These are phyloP conservation scores for Syncephalastrum monosporum DNA, from an alignment of 371 early-diverging fungal genomes.

Conservation along the genomic window DNA sequence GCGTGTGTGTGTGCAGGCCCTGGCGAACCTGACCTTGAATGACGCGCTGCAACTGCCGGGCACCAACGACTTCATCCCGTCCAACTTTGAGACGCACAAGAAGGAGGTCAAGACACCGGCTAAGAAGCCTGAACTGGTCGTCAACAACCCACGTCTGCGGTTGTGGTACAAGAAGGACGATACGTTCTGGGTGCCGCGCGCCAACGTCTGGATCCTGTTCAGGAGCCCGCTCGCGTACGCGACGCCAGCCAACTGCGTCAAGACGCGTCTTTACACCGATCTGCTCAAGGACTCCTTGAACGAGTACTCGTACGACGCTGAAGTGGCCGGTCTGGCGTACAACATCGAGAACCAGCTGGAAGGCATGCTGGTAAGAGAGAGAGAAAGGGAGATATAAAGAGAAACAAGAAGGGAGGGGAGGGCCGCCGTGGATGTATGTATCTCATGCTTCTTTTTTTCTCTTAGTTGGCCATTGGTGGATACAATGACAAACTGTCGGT, in stretches of 20 bases:
- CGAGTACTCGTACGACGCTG: constrained; percentile 87
- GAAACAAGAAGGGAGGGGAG: neutral
- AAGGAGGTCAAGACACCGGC: constrained; percentile 29
- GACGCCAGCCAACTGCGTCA: constrained; percentile 56
- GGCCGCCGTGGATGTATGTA: neutral
- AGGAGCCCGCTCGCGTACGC: constrained; percentile 65
- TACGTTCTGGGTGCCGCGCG: constrained; percentile 83
- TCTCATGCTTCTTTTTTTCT: neutral
- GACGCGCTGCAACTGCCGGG: constrained; percentile 70
- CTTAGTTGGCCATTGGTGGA: constrained; percentile 65
- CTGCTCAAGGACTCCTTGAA: constrained; percentile 79
- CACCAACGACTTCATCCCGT: constrained; percentile 85
- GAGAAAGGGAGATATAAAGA: neutral
- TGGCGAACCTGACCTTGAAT: constrained; percentile 46
- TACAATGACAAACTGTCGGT: constrained; percentile 82
- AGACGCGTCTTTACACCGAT: constrained; percentile 68
- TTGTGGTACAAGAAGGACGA: constrained; percentile 96
- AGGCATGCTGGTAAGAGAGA: constrained; percentile 53
- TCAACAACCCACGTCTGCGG: constrained; percentile 63
- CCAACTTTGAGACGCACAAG: constrained; percentile 62
- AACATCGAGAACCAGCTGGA: constrained; percentile 66
- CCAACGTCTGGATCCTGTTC: constrained; percentile 57
- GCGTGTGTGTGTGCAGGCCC: constrained; percentile 30
- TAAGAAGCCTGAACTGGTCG: constrained; percentile 54
- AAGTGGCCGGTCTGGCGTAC: constrained; percentile 81